phyloP scores from a whole-genome alignment of 75 land plant species.

The Ceratopteris richardii region DNA sequence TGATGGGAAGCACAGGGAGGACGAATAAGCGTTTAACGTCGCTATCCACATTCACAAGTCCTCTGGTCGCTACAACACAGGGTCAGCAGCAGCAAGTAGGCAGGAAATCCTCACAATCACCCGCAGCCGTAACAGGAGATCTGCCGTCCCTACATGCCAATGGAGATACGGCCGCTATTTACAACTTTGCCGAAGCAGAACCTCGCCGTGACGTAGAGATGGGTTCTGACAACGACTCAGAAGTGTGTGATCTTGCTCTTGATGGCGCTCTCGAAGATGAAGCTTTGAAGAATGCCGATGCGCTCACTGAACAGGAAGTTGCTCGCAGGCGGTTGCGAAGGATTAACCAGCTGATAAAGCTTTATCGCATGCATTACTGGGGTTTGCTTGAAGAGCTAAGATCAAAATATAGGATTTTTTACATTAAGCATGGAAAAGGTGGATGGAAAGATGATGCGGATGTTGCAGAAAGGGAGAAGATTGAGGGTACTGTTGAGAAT shows the following conservation, averaged over 20 bases:
- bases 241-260: conserved; percentile 9
- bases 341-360: conserved; percentile 35
- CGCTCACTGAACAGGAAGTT: conserved; percentile 37
- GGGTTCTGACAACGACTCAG: conserved; percentile 13
- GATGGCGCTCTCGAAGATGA: conserved; percentile 25
- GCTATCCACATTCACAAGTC: no score
- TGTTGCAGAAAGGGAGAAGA: conserved; percentile 7
- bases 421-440: conserved; percentile 58
- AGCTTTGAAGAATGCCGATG: conserved; percentile 12
- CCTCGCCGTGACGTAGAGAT: conserved; percentile 5
- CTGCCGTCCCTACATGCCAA: no score
- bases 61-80: no score
- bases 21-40: no score
- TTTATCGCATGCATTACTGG: conserved; percentile 63
- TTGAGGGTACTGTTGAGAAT: conserved; percentile 8
- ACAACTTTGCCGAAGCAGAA: conserved; percentile 11
- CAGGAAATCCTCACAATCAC: no score
- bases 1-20: no score
- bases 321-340: conserved; percentile 36
- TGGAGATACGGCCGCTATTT: no score
- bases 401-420: conserved; percentile 46
- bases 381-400: conserved; percentile 58
- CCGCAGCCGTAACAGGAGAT: no score
- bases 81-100: no score
- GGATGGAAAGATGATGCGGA: conserved; percentile 40